Base-by-base conservation (phyloP, 2,329 filamentous ascomycete genomes). In the Colletotrichum sp. region DNA sequence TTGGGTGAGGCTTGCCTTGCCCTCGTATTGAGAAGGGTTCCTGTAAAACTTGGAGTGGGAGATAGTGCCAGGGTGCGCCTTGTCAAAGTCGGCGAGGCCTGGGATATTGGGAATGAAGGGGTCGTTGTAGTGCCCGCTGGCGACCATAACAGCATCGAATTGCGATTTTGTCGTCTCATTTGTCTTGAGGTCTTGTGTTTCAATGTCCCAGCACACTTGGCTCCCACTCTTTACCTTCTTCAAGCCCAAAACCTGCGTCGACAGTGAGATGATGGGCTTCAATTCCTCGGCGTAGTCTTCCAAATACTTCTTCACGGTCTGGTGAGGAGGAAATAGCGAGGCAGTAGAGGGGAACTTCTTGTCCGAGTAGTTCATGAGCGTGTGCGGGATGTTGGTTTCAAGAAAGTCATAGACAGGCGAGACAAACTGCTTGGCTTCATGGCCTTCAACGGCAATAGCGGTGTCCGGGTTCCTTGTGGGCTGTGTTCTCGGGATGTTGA, bases 321-420 rank as follows among this genome's bases (percentile, higher is more conserved):
- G 84, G 79, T 95, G 93, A 12, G 85, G 88, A 0, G 95, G 95
- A 77, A 95, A 95, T 2, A 96, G 85, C 71, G 93, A 90, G 10
- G 88, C 86, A 10, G 90, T 87, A 8, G 86, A 78, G 0, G 90
- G 88, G 80, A 94, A 95, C 2, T 87, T 81, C 5, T 89, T 85
- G 76, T 95, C 93, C 1, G 91, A 91, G 80, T 91, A 96, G 13
- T 89, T 87, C 94, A 96, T 96, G 36, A 96, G 83, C 1, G 87
- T 87, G 73, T 93, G 90, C 0, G 94, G 94, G 44, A 96, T 94
- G 82, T 96, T 96, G 2, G 94, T 95, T 81, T 96, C 93, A 4
- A 96, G 86, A 15, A 87, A 85, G 68, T 94, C 91, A 81, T 96
- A 76, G 62, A 95, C 87, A 0, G 94, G 93, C 4, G 93, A 94